Percentiles rank a stretch among this genome's conserved stretches.
phyloP scores from a whole-genome alignment of 495 filamentous ascomycete species.

The Neurospora sp. region DNA sequence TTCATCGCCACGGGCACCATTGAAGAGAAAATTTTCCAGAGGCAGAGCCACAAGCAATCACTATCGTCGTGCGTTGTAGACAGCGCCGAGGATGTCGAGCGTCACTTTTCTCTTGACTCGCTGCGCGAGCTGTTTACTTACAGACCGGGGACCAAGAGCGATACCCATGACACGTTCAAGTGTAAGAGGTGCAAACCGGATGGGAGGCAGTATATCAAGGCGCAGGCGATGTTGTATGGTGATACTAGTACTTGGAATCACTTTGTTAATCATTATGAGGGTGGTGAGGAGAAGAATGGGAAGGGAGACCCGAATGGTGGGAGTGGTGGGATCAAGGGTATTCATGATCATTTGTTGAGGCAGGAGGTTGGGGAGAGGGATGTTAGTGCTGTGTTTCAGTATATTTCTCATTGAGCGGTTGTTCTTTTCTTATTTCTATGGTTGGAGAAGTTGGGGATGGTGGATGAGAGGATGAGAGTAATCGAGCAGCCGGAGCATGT shows the following conservation, averaged over 20 bases:
- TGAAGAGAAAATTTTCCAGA: slow-evolving; percentile 99
- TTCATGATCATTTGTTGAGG: slow-evolving; percentile 84
- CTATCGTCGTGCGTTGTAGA: slow-evolving; percentile 97
- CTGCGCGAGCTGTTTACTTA: slow-evolving; percentile 91
- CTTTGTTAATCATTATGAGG: slow-evolving; percentile 56
- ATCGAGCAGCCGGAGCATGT: too few species aligned
- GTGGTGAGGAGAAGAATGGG: background rate
- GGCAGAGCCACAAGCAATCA: slow-evolving; percentile 95
- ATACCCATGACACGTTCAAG: slow-evolving; percentile 98
- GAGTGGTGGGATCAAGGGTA: slow-evolving; percentile 48
- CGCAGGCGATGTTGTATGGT: slow-evolving; percentile 89
- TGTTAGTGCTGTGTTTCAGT: slow-evolving; percentile 94
- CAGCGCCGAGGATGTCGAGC: slow-evolving; percentile 89
- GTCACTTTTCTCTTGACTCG: slow-evolving; percentile 86
- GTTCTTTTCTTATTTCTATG: background rate
- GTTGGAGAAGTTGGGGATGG: background rate
- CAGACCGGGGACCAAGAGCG: slow-evolving; percentile 68
- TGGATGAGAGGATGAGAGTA: background rate
- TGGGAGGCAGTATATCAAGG: slow-evolving; percentile 77
- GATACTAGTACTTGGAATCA: slow-evolving; percentile 99
- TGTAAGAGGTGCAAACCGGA: slow-evolving; percentile 90
- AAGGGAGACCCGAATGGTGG: background rate
- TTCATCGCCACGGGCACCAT: slow-evolving; percentile 98
- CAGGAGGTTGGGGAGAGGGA: slow-evolving; percentile 73
- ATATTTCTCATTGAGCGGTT: slow-evolving; percentile 67